Evolutionary conservation across 2,329 filamentous ascomycete species (phyloP), one percentile per base, ranked within the genome.

Genomic region (Fusarium piperis): DNA sequence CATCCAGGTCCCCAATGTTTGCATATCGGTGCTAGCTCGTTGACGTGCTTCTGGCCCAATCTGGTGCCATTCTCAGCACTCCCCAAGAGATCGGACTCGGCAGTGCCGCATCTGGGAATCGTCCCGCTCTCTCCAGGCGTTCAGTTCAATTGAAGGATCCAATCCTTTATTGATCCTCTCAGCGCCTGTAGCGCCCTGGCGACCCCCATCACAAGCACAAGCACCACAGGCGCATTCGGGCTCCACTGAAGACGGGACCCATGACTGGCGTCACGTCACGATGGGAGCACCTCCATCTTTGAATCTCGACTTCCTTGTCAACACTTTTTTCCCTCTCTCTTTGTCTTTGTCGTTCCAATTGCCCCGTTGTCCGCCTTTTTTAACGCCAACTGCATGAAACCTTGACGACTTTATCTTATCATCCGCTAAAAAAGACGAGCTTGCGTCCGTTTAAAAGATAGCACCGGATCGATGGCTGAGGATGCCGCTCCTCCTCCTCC

Each of bases 61-160:
- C 36, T 75, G 32, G 61, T 70, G 64, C 57, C 53, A 69, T 67
- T 55, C 32, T 56, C 63, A 10, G 7, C 8, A 8, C 15, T 20
- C 39, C 59, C 53, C 13, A 36, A 36, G 38, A 59, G 56, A 59
- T 59, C 38, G 56, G 56, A 38, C 26, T 58, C 55, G 55, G 55
- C 55, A 44, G 55, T 58, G 38, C 26, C 16, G 18, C 61, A 41
- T 38, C 52, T 62, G 26, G 12, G 44, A 39, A 48, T 48, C 44
- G 44, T 39, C 39, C 57, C 39, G 51, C 32, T 12, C 51, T 36
- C 51, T 26, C 51, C 32, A 55, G 51, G 51, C 51, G 51, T 33
- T 16, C 35, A 57, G n/a, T 48, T 26, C 23, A 30, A 28, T 26
- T 13, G 20, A 10, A 6, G 20, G 26, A 6, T n/a, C 44, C 26